Conservation (phyloP, 345 rosid genomes). For the Sisymbrium irio region DNA sequence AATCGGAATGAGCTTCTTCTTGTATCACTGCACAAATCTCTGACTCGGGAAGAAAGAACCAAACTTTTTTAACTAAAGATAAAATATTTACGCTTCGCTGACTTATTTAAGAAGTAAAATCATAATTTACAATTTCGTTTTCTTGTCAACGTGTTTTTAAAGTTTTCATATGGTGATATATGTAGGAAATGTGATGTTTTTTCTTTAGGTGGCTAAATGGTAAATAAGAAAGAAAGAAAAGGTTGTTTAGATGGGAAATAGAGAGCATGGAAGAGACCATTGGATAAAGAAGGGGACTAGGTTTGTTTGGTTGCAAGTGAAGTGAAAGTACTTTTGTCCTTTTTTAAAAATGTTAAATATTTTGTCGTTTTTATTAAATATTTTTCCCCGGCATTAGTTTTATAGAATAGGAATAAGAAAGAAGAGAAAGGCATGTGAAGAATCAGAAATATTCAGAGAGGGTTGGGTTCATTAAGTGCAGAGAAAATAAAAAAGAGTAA, state of each 20-base stretch:
- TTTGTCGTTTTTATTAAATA: conserved; percentile 18
- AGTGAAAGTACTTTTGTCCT: conserved; percentile 34
- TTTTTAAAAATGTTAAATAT: conserved; percentile 3
- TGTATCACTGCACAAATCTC: conserved; percentile 31
- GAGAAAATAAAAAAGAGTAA: background rate
- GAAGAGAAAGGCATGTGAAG: conserved; percentile 35
- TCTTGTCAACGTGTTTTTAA: background rate
- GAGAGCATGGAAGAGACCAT: conserved; percentile 34
- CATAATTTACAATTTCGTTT: background rate
- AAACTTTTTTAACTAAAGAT: background rate
- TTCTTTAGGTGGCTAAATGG: conserved; percentile 7
- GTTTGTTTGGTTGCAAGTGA: conserved; percentile 41
- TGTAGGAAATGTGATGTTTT: background rate
- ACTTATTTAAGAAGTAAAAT: background rate
- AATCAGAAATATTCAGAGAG: conserved; percentile 36
- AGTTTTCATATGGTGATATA: background rate
- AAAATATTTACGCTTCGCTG: background rate
- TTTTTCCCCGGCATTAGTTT: background rate
- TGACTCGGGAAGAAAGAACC: conserved; percentile 19
- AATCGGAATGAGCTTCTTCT: conserved; percentile 13
- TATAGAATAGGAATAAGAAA: background rate
- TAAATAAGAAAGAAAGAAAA: conserved; percentile 12
- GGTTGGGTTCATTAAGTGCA: conserved; percentile 31
- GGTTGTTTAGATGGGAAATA: conserved; percentile 25
- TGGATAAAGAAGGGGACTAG: conserved; percentile 41